Percentiles rank a stretch among this genome's conserved stretches.
Conservation (phyloP, 225 moss, liverwort and hornwort species). For the Asterella californica region DNA sequence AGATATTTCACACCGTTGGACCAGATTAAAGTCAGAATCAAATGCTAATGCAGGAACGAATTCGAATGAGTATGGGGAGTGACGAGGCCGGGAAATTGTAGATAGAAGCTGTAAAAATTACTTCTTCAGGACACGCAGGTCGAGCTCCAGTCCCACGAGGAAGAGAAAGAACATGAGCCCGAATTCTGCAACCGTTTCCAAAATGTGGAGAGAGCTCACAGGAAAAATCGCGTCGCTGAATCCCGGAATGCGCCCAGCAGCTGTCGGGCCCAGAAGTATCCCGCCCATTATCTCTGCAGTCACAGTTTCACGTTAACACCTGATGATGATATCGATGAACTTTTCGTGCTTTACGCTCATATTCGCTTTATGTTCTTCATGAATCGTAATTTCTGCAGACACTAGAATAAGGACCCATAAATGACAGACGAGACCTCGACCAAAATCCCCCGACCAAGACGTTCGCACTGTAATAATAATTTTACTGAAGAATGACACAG, state of each 20-base stretch:
- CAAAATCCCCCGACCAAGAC: too few relatives aligned
- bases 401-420: neutral
- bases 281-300: constrained; percentile 71
- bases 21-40: too few relatives aligned
- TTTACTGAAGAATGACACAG: too few relatives aligned
- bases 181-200: constrained; percentile 63
- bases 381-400: neutral
- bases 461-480: too few relatives aligned
- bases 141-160: constrained; percentile 76
- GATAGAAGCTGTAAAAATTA: constrained; percentile 4
- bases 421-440: neutral
- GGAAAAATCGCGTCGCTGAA: constrained; percentile 62
- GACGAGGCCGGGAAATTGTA: too few relatives aligned
- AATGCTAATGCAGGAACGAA: neutral
- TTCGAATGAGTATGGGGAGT: neutral
- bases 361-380: neutral
- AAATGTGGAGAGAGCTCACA: constrained; percentile 41
- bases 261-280: constrained; percentile 68
- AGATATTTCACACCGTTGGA: too few relatives aligned
- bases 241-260: constrained; percentile 52
- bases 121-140: constrained; percentile 53
- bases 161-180: constrained; percentile 90
- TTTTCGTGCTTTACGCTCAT: neutral
- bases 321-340: neutral
- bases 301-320: neutral